Percentiles rank a stretch among this genome's conserved stretches.
phyloP scores from a whole-genome alignment of 2,329 filamentous ascomycete genomes.

The Penicillium sp. region DNA sequence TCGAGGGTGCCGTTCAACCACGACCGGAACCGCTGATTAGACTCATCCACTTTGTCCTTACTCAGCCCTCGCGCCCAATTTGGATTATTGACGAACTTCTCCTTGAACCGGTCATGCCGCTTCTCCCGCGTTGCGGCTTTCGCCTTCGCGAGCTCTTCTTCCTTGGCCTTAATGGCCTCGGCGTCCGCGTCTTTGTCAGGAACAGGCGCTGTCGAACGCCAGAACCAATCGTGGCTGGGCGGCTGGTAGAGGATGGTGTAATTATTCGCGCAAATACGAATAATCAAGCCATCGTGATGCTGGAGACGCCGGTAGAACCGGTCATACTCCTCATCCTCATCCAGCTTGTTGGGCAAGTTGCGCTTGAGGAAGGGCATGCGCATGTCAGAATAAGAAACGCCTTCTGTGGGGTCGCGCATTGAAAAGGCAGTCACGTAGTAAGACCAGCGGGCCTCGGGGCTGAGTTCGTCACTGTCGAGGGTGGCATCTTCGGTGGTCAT shows the following conservation, averaged over 20 bases:
- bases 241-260: conserved; percentile 79
- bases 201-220: conserved; percentile 43
- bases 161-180: conserved; percentile 28
- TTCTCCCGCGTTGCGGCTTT: conserved; percentile 41
- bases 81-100: conserved; percentile 57
- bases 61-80: conserved; percentile 53
- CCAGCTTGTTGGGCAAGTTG: conserved; percentile 66
- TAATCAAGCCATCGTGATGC: conserved; percentile 67
- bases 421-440: conserved; percentile 95
- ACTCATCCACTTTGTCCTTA: conserved; percentile 53
- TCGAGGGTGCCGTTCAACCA: conserved; percentile 45
- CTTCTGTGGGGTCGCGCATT: conserved; percentile 84
- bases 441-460: conserved; percentile 71
- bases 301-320: conserved; percentile 57
- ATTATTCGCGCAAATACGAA: conserved; percentile 75
- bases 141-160: conserved; percentile 40
- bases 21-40: conserved; percentile 50
- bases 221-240: conserved; percentile 71
- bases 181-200: conserved; percentile 21
- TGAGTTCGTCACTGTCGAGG: conserved; percentile 72
- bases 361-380: conserved; percentile 70
- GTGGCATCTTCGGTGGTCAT: conserved; percentile 83
- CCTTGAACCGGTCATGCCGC: conserved; percentile 51
- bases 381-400: conserved; percentile 65
- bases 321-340: conserved; percentile 63